Base-by-base conservation (phyloP, 805 yeast species). In the Myxozyma nipponensis region DNA sequence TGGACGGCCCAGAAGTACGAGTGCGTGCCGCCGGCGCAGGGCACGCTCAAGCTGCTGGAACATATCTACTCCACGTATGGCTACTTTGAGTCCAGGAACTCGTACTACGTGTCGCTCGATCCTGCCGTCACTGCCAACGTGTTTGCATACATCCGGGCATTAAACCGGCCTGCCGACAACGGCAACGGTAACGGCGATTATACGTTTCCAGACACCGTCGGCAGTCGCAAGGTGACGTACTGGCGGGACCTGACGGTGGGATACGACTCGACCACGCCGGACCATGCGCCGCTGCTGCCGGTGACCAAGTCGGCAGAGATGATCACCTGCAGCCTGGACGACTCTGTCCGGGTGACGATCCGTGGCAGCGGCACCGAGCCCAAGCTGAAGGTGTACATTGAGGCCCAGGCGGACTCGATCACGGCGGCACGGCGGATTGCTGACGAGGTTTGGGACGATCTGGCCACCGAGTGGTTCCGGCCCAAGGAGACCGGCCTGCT, bases 291-390 rank as follows among this genome's bases (percentile, higher is more conserved):
- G 0, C 50, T 64, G 0, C 71, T 91, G 4, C 96, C 95, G 0
- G 75, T 75, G 1, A 95, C 90, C 52, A 65, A 82, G 0, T 62
- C 72, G 1, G 80, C 96, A 0, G 95, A 93, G 60, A 93, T 93
- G 97, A 82, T 91, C 57, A 89, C 96, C 0, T 83, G 77, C 1
- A 66, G 68, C 22, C 68, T 87, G 21, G 52, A 56, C 15, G 66
- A 62, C 1, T 77, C 72, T 38, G 81, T 87, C 1, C 70, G 95
- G 32, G 82, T 90, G 63, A 90, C 98, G 0, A 81, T 86, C 44
- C 76, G 98, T 46, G 97, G 97, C 0, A 87, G 96, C 2, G 98
- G 98, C 9, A 91, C 98, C 0, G 98, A 91, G 66, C 97, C 97
- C 2, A 91, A 91, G 65, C 72, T 91, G 56, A 91, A 91, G 66